phyloP scores from a whole-genome alignment of 1,139 yeast species.

The Ogataea hybrid region DNA sequence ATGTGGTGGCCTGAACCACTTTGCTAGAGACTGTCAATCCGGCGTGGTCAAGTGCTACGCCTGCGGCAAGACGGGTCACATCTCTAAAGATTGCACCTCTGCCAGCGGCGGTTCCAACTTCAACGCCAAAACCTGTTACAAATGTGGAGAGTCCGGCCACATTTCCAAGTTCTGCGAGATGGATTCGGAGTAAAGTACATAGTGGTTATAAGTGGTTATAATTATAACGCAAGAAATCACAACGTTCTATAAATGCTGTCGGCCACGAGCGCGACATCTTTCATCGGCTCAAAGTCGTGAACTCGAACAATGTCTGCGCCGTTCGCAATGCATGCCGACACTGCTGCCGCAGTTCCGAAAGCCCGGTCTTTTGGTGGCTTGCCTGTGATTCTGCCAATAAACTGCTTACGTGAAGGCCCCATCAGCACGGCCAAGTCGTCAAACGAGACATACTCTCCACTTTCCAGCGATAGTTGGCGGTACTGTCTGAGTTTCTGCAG shows the following conservation, averaged over 20 bases:
- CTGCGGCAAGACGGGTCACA: slow-evolving; percentile 88
- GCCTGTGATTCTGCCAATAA: slow-evolving; percentile 70
- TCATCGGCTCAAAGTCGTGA: slow-evolving; percentile 74
- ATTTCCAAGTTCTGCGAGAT: slow-evolving; percentile 59
- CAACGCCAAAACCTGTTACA: slow-evolving; percentile 60
- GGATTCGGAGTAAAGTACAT: slow-evolving; percentile 11
- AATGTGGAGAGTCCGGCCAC: slow-evolving; percentile 87
- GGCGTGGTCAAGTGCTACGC: slow-evolving; percentile 80
- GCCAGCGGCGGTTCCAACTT: slow-evolving; percentile 40
- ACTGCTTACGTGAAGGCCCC: slow-evolving; percentile 87
- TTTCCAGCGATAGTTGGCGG: slow-evolving; percentile 24
- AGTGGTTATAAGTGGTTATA: slow-evolving; percentile 3
- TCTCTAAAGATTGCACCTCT: slow-evolving; percentile 76
- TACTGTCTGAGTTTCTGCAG: slow-evolving; percentile 56
- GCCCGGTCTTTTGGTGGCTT: slow-evolving; percentile 58
- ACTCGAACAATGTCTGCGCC: slow-evolving; percentile 84
- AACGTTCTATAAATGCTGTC: slow-evolving; percentile 65
- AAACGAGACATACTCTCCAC: slow-evolving; percentile 38
- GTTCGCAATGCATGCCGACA: slow-evolving; percentile 64
- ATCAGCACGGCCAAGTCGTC: slow-evolving; percentile 64
- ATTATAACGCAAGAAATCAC: slow-evolving; percentile 3
- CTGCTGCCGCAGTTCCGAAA: slow-evolving; percentile 74
- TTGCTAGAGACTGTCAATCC: slow-evolving; percentile 88
- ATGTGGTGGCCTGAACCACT: slow-evolving; percentile 93
- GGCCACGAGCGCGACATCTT: slow-evolving; percentile 62